Conservation (phyloP, 176 grass and related monocot species). For the Alopecurus myosuroides region DNA sequence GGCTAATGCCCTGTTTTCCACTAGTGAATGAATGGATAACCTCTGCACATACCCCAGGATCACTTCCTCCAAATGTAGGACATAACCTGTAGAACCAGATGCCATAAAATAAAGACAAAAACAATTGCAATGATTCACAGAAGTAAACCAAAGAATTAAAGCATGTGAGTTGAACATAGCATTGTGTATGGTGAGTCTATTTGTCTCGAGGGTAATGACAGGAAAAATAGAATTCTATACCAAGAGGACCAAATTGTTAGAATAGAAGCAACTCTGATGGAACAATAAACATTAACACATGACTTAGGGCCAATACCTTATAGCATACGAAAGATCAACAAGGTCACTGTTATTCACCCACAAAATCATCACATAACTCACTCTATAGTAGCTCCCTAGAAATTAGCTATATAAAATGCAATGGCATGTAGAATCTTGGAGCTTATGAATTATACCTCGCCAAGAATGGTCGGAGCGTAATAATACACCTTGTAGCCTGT, state of each 20-base stretch:
- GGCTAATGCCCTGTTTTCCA: too few relatives aligned
- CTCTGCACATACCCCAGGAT: conserved; percentile 75
- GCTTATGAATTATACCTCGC: neutral
- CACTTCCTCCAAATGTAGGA: conserved; percentile 81
- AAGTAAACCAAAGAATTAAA: neutral
- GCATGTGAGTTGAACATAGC: neutral
- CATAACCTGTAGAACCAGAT: conserved; percentile 49
- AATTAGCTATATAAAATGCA: too few relatives aligned
- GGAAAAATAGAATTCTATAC: neutral
- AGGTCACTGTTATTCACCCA: neutral
- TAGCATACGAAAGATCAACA: neutral
- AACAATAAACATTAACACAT: neutral
- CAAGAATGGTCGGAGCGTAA: neutral
- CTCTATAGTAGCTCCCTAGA: too few relatives aligned
- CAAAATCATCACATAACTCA: neutral
- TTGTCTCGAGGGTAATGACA: neutral
- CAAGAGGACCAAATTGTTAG: neutral
- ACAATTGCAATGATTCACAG: neutral
- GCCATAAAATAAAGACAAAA: neutral
- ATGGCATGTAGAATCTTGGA: neutral
- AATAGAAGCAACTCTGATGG: neutral
- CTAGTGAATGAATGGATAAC: conserved; percentile 66
- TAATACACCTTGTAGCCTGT: neutral
- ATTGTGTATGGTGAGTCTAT: neutral
- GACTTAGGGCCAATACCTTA: neutral